These are phyloP conservation scores for Arthrinium phaeospermum DNA, from an alignment of 2,329 filamentous ascomycete species.

Conservation along the genomic window DNA sequence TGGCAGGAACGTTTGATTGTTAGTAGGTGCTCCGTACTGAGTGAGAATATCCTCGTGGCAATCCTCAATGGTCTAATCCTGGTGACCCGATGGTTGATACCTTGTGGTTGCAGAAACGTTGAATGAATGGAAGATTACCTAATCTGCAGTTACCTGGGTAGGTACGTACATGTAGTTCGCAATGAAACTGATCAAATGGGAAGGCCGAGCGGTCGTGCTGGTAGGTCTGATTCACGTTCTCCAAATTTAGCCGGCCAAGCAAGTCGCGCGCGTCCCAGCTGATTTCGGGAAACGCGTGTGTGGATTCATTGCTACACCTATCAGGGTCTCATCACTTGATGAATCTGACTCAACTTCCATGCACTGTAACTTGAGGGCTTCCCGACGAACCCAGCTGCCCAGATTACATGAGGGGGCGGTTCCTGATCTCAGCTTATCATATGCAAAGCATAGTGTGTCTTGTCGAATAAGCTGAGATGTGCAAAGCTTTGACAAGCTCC, in stretches of 20 bases:
- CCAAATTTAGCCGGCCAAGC: conserved; percentile 11
- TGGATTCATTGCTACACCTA: neutral
- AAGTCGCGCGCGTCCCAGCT: conserved; percentile 4
- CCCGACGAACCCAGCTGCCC: neutral
- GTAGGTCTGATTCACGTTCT: conserved; percentile 2
- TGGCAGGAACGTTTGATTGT: neutral
- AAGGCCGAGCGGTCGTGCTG: too few species aligned
- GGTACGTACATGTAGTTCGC: neutral
- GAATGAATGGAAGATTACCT: neutral
- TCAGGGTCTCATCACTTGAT: neutral
- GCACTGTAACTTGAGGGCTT: conserved; percentile 2
- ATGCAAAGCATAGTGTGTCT: neutral
- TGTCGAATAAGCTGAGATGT: neutral
- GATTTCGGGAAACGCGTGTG: neutral
- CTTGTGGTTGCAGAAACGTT: neutral
- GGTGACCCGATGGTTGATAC: neutral
- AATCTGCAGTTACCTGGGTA: neutral
- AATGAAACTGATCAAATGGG: neutral
- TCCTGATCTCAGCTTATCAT: neutral
- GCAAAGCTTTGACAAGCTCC: neutral
- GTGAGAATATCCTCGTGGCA: neutral
- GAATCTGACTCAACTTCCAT: conserved; percentile 4
- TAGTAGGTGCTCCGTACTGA: neutral
- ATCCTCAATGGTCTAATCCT: neutral
- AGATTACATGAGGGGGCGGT: neutral